phyloP scores from a whole-genome alignment of 2,329 filamentous ascomycete genomes.

The Aureobasidium vineae region DNA sequence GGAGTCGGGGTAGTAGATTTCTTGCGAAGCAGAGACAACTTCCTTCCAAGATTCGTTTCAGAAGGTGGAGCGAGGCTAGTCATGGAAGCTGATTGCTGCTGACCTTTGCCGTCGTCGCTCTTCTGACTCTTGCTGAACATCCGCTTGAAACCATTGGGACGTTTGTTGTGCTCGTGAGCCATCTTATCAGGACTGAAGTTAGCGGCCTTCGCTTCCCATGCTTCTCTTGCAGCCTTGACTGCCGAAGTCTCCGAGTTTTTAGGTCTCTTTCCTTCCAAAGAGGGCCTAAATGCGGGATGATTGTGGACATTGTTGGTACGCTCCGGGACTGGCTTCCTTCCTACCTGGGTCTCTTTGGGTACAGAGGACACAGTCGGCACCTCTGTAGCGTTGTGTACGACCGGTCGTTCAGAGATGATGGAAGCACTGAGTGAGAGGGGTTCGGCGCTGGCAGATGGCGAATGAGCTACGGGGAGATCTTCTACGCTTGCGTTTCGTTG shows the following conservation, averaged over 20 bases:
- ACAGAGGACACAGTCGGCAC: slow-evolving; percentile 15
- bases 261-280: slow-evolving; percentile 4
- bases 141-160: slow-evolving; percentile 59
- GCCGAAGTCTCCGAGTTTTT: slow-evolving; percentile 33
- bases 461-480: not conserved
- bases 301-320: slow-evolving; percentile 35
- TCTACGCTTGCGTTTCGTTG: slow-evolving; percentile 1
- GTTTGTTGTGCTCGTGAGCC: slow-evolving; percentile 41
- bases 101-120: slow-evolving; percentile 41
- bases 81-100: slow-evolving; percentile 2
- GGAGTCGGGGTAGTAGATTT: slow-evolving; percentile 31
- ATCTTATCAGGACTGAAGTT: slow-evolving; percentile 38
- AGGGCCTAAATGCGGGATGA: slow-evolving; percentile 45
- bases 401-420: slow-evolving; percentile 6
- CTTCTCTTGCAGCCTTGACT: slow-evolving; percentile 35
- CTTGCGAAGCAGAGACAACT: slow-evolving; percentile 45
- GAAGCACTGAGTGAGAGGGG: slow-evolving; percentile 11
- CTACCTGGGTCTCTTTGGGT: slow-evolving; percentile 32
- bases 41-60: slow-evolving; percentile 39
- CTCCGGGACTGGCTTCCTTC: slow-evolving; percentile 37
- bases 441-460: not conserved
- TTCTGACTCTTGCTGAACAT: slow-evolving; percentile 61
- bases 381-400: slow-evolving; percentile 16
- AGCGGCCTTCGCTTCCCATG: slow-evolving; percentile 34
- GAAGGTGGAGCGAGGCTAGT: slow-evolving; percentile 31